Evolutionary conservation across 169 alveolate species (phyloP).

Genomic region (Fabrea salina): DNA sequence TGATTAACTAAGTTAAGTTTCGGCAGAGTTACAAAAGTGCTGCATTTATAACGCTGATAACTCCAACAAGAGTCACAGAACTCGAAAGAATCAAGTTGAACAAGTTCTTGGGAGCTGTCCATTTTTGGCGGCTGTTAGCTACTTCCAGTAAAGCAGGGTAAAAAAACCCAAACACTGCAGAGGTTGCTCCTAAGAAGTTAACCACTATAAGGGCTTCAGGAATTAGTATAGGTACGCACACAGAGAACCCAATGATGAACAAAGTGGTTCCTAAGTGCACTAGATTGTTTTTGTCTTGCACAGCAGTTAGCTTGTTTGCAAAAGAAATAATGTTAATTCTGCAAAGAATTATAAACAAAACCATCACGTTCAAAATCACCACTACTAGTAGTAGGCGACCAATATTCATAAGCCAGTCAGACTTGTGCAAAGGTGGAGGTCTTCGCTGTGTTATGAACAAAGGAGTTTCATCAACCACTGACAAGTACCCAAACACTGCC

Average conservation of each 20-base stretch:
- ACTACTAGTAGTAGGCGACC: not conserved
- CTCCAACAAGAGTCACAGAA: not conserved
- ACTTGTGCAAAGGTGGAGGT: not conserved
- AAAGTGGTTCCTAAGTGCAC: not conserved
- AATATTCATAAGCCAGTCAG: not conserved
- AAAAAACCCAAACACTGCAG: conserved; percentile 2
- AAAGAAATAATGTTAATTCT: not conserved
- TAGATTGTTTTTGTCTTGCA: not conserved
- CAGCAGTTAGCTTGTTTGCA: not conserved
- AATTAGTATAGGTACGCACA: not conserved
- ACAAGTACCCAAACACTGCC: conserved; percentile 30
- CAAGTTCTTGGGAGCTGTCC: not conserved
- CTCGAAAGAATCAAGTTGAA: not conserved
- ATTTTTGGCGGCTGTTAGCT: not conserved
- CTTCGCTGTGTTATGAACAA: conserved; percentile 24
- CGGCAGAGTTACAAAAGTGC: too few relatives aligned
- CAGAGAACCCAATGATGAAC: not conserved
- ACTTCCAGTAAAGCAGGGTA: conserved; percentile 14
- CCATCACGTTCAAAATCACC: not conserved
- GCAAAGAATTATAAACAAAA: not conserved
- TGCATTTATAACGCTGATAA: not conserved
- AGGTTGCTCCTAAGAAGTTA: conserved; percentile 24
- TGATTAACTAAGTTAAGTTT: too few relatives aligned
- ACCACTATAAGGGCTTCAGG: not conserved
- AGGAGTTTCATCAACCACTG: conserved; percentile 27